Base-by-base conservation (phyloP, 805 yeast genomes). In the Clavispora carvajalis region DNA sequence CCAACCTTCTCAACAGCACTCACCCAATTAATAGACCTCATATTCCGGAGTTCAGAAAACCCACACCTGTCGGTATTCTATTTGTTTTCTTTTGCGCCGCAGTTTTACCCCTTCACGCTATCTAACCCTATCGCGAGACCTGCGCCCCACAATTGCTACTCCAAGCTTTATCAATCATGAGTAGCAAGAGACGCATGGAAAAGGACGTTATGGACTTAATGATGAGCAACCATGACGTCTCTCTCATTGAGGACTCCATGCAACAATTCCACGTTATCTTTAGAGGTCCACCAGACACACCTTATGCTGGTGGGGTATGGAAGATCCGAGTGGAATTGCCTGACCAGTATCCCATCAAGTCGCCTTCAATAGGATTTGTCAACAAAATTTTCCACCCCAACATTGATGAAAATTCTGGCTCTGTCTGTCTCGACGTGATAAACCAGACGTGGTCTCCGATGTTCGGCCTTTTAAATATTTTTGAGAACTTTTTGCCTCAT, bases 371-470 rank as follows among this genome's bases (percentile, higher is more conserved):
- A 47, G 98, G 97, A 7, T 91, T 91, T 58, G 79, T 79, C 38
- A 93, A 90, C 63, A 85, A 82, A 57, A 91, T 93, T 15, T 90
- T 79, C 64, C 99, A 91, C 60, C 99, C 99, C 5, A 91, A 91
- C 57, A 89, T 91, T 46, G 99, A 91, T 58, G 95, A 89, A 58
- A 73, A 79, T 21, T 81, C 80, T 1, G 99, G 99, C 0, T 80
- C 95, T 0, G 96, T 91, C 6, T 91, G 99, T 63, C 77, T 91
- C 37, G 98, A 91, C 60, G 98, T 93, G 13, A 90, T 91, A 48
- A 91, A 91, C 60, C 96, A 91, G 58, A 88, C 98, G 0, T 91
- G 99, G 99, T 85, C 95, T 31, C 98, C 99, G 2, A 85, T 91
- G 88, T 91, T 89, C 69, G 97, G 93, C 40, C 74, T 93, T 49